Conservation (phyloP, 2,329 filamentous ascomycete species). For the Pyrenochaeta sp. region DNA sequence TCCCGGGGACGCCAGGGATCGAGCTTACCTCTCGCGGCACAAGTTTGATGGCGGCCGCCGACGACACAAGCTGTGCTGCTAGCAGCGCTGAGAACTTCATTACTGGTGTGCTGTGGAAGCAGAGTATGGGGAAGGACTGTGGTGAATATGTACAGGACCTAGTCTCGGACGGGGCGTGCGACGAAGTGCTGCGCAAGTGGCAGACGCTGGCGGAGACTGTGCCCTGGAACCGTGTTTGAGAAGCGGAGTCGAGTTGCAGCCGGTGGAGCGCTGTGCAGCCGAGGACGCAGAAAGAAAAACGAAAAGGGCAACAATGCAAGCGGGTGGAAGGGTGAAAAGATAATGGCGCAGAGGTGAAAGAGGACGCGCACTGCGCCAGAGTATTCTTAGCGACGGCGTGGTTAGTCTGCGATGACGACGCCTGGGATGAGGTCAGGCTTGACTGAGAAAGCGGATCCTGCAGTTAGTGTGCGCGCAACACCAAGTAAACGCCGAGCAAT, state of each 20-base stretch:
- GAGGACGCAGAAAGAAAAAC: slow-evolving; percentile 5
- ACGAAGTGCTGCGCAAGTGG: slow-evolving; percentile 20
- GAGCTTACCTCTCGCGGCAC: slow-evolving; percentile 44
- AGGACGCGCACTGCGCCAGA: slow-evolving; percentile 6
- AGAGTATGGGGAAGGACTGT: slow-evolving; percentile 2
- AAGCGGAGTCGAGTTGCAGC: slow-evolving; percentile 2
- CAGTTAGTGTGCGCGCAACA: slow-evolving; percentile 16
- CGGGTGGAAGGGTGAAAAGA: slow-evolving; percentile 3
- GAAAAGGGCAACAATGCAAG: background rate
- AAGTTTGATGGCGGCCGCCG: slow-evolving; percentile 36
- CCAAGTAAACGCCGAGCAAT: slow-evolving; percentile 7
- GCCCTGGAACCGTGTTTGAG: slow-evolving; percentile 5
- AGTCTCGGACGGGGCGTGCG: slow-evolving; percentile 8
- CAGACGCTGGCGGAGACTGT: slow-evolving; percentile 10
- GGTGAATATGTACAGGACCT: slow-evolving; percentile 15
- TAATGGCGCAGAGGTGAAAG: background rate
- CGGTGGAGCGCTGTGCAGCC: slow-evolving; percentile 1
- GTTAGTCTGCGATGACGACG: slow-evolving; percentile 19
- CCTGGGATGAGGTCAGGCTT: slow-evolving; percentile 20
- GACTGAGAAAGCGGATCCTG: slow-evolving; percentile 11
- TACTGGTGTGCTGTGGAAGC: slow-evolving; percentile 1
- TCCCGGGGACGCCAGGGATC: slow-evolving; percentile 32
- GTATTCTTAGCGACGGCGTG: slow-evolving; percentile 10
- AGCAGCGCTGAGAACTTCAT: slow-evolving; percentile 44
- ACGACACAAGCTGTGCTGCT: slow-evolving; percentile 38